Conservation (phyloP, 768 basidiomycete species). For the Boletus rufocinnamomeus region DNA sequence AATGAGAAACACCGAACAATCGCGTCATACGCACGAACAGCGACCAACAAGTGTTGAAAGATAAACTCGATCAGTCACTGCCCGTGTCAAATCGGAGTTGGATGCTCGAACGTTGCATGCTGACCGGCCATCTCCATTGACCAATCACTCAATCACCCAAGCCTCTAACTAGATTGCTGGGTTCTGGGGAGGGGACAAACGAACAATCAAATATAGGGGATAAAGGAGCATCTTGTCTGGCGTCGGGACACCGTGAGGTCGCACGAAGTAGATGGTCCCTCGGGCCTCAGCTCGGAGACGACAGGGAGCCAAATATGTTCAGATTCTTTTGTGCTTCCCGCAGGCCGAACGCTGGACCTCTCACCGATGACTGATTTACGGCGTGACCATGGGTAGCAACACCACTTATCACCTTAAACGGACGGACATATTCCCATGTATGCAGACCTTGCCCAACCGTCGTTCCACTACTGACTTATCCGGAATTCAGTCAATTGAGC, state of each 20-base stretch:
- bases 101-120: neutral
- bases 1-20: conserved; percentile 17
- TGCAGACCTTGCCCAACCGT: neutral
- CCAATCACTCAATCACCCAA: conserved; percentile 7
- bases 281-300: neutral
- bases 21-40: conserved; percentile 12
- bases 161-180: conserved; percentile 1
- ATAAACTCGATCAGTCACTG: conserved; percentile 12
- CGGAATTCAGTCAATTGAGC: neutral
- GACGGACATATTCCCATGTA: conserved; percentile 16
- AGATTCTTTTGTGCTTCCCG: conserved; percentile 15
- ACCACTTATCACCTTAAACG: conserved; percentile 7
- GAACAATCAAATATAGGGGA: conserved; percentile 9
- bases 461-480: neutral
- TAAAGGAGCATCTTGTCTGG: neutral
- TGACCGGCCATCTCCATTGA: conserved; percentile 2
- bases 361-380: conserved; percentile 14
- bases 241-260: conserved; percentile 9
- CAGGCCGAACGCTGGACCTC: conserved; percentile 3
- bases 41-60: neutral
- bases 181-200: conserved; percentile 6
- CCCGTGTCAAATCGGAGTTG: conserved; percentile 20
- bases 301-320: conserved; percentile 11
- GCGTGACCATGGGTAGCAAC: conserved; percentile 9
- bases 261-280: conserved; percentile 4